Conservation (phyloP, 2,329 filamentous ascomycete genomes). For the Thelonectria rubi region DNA sequence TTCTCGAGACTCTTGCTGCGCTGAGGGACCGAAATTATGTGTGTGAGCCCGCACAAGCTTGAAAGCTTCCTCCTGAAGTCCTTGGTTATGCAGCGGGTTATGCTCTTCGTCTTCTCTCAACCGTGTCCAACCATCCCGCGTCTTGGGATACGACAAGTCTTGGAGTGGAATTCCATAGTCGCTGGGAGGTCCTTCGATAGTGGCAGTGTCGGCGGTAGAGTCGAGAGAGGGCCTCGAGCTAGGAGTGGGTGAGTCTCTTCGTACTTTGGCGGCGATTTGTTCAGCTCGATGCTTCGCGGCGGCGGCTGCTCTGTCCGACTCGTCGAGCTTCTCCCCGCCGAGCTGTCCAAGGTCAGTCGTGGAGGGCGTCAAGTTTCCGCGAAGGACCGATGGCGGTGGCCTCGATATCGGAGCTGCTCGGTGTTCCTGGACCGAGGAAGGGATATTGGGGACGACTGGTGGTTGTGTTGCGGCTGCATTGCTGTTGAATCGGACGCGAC, state of each 20-base stretch:
- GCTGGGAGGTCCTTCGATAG: conserved; percentile 40
- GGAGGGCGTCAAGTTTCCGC: conserved; percentile 53
- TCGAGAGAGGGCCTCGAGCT: conserved; percentile 50
- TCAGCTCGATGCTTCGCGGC: conserved; percentile 43
- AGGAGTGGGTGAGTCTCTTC: conserved; percentile 47
- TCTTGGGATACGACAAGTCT: conserved; percentile 37
- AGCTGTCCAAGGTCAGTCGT: conserved; percentile 43
- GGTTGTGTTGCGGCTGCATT: conserved; percentile 48
- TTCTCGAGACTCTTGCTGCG: neutral
- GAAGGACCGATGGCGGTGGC: conserved; percentile 54
- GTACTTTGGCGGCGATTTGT: conserved; percentile 53
- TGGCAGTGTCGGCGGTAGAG: conserved; percentile 46
- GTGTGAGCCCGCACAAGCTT: conserved; percentile 56
- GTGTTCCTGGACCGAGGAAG: conserved; percentile 29
- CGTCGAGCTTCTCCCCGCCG: conserved; percentile 41
- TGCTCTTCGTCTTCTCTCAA: neutral
- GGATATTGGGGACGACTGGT: conserved; percentile 29
- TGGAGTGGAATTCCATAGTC: conserved; percentile 46
- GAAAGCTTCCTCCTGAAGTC: conserved; percentile 49
- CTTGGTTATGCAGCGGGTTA: conserved; percentile 5
- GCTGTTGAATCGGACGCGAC: conserved; percentile 60
- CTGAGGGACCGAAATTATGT: conserved; percentile 33
- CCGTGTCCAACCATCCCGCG: conserved; percentile 2
- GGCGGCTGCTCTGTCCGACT: conserved; percentile 43
- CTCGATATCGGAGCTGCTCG: conserved; percentile 34